Base-by-base conservation (phyloP, 106 monocot species). In the Dendrobium catenatum region DNA sequence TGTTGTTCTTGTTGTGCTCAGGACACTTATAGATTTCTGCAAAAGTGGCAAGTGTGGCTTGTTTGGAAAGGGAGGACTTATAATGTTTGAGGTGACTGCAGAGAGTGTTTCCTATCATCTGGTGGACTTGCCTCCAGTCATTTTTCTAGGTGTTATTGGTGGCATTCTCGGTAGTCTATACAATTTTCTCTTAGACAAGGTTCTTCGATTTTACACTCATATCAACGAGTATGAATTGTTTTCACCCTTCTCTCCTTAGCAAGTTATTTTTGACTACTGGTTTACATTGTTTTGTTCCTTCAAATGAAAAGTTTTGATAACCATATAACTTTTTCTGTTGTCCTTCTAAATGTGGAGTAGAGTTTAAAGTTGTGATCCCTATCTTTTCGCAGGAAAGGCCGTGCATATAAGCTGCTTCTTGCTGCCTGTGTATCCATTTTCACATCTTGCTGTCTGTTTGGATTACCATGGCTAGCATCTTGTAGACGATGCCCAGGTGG, bases 41-140 rank as follows among this genome's bases (percentile, higher is more conserved):
- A 88, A 82, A 5, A 94, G 88, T 80, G 94, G 88, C 26, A 94
- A 87, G 33, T 94, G 94, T 55, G 92, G 94, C 9, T 84, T 92
- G 47, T 94, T 94, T 82, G 94, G 94, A 42, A 92, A 92, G 77
- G 94, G 94, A 47, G 94, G 94, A 9, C 81, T 94, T 19, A 94
- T 94, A 83, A 94, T 94, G 94, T 94, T 85, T 72, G 85, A 94
- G 79, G 94, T 94, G 67, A 94, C 91, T 1, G 85, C 88, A 42
- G 90, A 81, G 22, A 51, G 64, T 43, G 75, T 91, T 40, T 61
- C 82, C 13, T 94, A 94, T 79, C 91, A 86, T 73, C 55, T 94
- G 5, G 78, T 33, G 0, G 94, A 94, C 43, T 76, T 94, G 47
- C 90, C 89, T 47, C 86, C 91, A 33, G 91, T 94, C 22, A 89